phyloP scores from a whole-genome alignment of 2,329 filamentous ascomycete genomes.

The Thermothelomyces thermophilus region DNA sequence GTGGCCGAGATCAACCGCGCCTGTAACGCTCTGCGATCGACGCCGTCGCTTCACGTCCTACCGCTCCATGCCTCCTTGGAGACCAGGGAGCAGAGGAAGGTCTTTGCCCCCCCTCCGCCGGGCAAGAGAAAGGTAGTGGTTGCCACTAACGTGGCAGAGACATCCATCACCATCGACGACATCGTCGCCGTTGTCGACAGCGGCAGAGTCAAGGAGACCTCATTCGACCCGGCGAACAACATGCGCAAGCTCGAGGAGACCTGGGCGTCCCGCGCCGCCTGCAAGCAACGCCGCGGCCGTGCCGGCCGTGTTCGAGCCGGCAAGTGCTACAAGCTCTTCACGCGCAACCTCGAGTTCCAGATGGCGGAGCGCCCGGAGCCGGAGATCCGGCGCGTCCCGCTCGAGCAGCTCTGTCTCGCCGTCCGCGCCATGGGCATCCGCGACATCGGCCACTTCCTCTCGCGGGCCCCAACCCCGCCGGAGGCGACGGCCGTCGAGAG shows the following conservation, averaged over 20 bases:
- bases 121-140: conserved; percentile 90
- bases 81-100: conserved; percentile 77
- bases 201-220: conserved; percentile 92
- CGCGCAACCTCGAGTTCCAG: conserved; percentile 72
- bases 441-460: conserved; percentile 75
- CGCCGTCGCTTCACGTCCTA: conserved; percentile 63
- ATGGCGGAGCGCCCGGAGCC: conserved; percentile 89
- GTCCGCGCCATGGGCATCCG: conserved; percentile 91
- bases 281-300: conserved; percentile 87
- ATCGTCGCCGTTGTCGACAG: conserved; percentile 94
- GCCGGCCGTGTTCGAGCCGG: conserved; percentile 89
- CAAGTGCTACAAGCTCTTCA: conserved; percentile 93
- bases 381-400: conserved; percentile 84
- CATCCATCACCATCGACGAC: conserved; percentile 97
- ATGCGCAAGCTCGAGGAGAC: conserved; percentile 93
- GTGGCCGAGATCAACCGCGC: conserved; percentile 85
- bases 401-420: conserved; percentile 90
- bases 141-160: conserved; percentile 95
- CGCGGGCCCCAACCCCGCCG: conserved; percentile 81
- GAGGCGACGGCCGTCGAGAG: conserved; percentile 79
- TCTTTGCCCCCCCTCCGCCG: conserved; percentile 68
- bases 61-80: conserved; percentile 89
- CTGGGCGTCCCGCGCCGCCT: conserved; percentile 89
- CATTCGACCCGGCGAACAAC: conserved; percentile 84
- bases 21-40: conserved; percentile 57